Evolutionary conservation across 2,329 filamentous ascomycete genomes (phyloP), one percentile per base, ranked within the genome.

Genomic region (Arthrobotrys sinensis): DNA sequence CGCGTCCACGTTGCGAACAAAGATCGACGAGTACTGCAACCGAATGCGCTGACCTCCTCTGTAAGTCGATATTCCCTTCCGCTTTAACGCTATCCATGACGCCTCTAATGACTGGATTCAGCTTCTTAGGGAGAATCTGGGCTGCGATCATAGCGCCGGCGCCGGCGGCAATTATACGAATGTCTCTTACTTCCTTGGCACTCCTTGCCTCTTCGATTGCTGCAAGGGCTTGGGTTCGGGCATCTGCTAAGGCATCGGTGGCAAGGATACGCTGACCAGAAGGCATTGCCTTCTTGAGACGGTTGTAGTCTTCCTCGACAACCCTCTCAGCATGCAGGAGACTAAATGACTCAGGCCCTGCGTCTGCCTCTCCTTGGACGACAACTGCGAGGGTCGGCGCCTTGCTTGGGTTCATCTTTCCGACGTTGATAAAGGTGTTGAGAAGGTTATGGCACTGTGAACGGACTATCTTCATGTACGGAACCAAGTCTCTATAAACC

Each of bases 41-140:
- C 2, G 94, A 94, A 12, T 89, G 90, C 1, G 94, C 93, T 32
- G 95, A 97, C 24, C 95, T 92, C 81, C 89, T 90, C 84, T 99
- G 96, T 0, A 99, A 87, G 80, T 96, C 93, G 32, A 91, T 85
- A 82, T 96, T 98, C 82, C 97, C 96, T 83, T 99, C 96, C 43
- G 90, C 91, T 85, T 98, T 99, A 83, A 99, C 89, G 82, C 95
- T 98, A 84, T 99, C 96, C 96, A 99, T 99, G 85, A 99, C 92
- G 1, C 91, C 93, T 85, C 97, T 97, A 85, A 99, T 99, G 11
- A 97, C 90, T 16, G 91, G 89, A 79, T 93, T 94, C 8, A 95
- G 94, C 83, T 97, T 98, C 88, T 97, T 98, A 0, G 96, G 95
- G 8, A 97, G 88, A 34, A 92, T 88, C 73, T 91, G 90, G 85